Evolutionary conservation across 1,284 basidiomycete genomes (phyloP).

Genomic region (Ceratobasidium sp.): DNA sequence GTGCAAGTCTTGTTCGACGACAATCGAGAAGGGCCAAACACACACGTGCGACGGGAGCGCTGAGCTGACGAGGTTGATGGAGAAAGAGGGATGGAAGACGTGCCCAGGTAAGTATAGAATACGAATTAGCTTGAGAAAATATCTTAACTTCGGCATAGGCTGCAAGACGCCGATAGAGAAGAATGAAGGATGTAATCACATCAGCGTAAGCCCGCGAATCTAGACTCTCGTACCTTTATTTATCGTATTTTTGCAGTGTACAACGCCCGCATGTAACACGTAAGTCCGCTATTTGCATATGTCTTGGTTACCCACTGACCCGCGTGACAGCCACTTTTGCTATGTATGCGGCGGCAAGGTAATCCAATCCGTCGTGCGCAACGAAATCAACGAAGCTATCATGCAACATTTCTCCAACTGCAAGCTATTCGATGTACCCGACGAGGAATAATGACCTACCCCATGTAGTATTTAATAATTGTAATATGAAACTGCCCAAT

Average conservation of each 20-base stretch:
- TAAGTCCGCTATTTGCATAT: constrained; percentile 24
- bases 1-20: constrained; percentile 47
- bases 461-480: constrained; percentile 16
- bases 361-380: constrained; percentile 26
- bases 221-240: not conserved
- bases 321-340: constrained; percentile 39
- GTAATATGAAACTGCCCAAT: not conserved
- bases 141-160: not conserved
- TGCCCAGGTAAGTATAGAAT: constrained; percentile 34
- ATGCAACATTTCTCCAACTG: constrained; percentile 36
- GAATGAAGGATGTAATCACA: constrained; percentile 48
- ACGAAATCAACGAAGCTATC: constrained; percentile 36
- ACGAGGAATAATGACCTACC: constrained; percentile 29
- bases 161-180: constrained; percentile 46
- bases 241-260: constrained; percentile 32
- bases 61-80: constrained; percentile 46
- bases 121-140: not conserved
- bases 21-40: constrained; percentile 42
- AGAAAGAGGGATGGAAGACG: constrained; percentile 44
- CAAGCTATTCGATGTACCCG: constrained; percentile 42
- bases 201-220: constrained; percentile 41
- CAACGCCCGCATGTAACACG: constrained; percentile 47
- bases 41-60: constrained; percentile 48
- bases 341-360: constrained; percentile 39
- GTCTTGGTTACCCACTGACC: constrained; percentile 1